Evolutionary conservation across 1,284 basidiomycete species (phyloP), one percentile per base, ranked within the genome.

Genomic region (Ganoderma sinense): DNA sequence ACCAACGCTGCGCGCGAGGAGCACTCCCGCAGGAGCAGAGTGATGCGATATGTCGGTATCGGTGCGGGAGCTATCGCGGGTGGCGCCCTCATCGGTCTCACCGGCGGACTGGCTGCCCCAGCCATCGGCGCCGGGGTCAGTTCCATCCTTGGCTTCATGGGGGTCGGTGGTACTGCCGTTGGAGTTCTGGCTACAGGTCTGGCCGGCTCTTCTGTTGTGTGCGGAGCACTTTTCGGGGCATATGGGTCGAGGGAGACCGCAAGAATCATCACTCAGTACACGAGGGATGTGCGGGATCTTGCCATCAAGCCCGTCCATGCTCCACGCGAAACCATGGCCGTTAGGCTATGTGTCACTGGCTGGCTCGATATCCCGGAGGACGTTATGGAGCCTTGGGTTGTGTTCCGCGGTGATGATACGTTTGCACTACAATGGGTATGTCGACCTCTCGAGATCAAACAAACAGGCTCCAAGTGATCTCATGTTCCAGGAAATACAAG

Each of bases 371-470:
- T 80, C 10, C 77, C 75, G 43, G 80, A 82, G 5, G 88, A 89
- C 73, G 84, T 89, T 20, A 83, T 81, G 2, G 83, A 82, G 6
- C 88, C 88, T 2, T 89, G 88, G 88, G 84, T 81, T 0, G 77
- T 88, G 4, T 87, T 88, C 72, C 82, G 77, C 29, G 85, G 83
- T 13, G 84, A 86, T 62, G 87, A 89, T 71, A 89, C 88, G 0
- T 87, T 84, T 74, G 87, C 88, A 5, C 76, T 90, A 66, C 87
- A 86, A 80, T 89, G 88, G 88, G 88, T 88, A 72, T 66, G 84
- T 7, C 0, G 23, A 11, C 16, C 20, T 23, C 13, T 36, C 33
- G 26, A 56, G 41, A 8, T 23, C 23, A 48, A 2, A 10, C 40
- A n/a, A 10, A 23, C 26, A 31, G 7, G 43, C 43, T 39, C 8